Evolutionary conservation across 768 basidiomycete species (phyloP).

Genomic region (Pleurotus cornucopiae): DNA sequence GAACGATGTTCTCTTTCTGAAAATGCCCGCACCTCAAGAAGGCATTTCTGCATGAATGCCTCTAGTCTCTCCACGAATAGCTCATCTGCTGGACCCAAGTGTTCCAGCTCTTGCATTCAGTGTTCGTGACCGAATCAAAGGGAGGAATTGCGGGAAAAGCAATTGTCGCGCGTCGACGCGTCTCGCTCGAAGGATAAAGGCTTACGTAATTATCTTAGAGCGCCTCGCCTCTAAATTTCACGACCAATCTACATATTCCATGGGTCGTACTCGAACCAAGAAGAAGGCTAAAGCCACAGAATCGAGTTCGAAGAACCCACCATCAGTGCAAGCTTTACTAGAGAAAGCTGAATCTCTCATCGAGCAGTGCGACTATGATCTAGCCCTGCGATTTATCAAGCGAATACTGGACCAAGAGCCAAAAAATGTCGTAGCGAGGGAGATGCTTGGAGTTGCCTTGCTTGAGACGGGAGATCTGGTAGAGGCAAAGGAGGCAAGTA

Average conservation of each 20-base stretch:
- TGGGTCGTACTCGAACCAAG: slow-evolving; percentile 55
- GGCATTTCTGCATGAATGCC: slow-evolving; percentile 54
- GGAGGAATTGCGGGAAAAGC: not conserved
- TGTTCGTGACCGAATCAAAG: slow-evolving; percentile 17
- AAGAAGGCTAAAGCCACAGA: slow-evolving; percentile 35
- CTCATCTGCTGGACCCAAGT: slow-evolving; percentile 33
- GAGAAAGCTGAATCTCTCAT: slow-evolving; percentile 81
- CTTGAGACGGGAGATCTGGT: slow-evolving; percentile 79
- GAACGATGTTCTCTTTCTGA: slow-evolving; percentile 54
- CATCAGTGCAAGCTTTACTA: slow-evolving; percentile 51
- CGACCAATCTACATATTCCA: slow-evolving; percentile 18
- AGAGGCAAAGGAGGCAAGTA: slow-evolving; percentile 59
- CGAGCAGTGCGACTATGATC: slow-evolving; percentile 79
- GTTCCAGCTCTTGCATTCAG: slow-evolving; percentile 26
- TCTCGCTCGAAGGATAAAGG: too few species aligned
- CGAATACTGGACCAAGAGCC: slow-evolving; percentile 66
- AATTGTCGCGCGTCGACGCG: not conserved
- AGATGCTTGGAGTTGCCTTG: slow-evolving; percentile 75
- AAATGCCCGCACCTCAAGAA: slow-evolving; percentile 56
- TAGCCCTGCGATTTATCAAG: slow-evolving; percentile 68
- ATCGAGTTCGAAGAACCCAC: slow-evolving; percentile 22
- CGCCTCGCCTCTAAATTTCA: slow-evolving; percentile 8
- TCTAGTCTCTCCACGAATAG: slow-evolving; percentile 66
- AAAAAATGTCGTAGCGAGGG: slow-evolving; percentile 62
- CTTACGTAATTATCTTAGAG: not conserved